A percentile compares a stretch with the other conserved stretches of the same genome.
phyloP scores from a whole-genome alignment of 768 basidiomycete genomes.

The Boletus speciosus region DNA sequence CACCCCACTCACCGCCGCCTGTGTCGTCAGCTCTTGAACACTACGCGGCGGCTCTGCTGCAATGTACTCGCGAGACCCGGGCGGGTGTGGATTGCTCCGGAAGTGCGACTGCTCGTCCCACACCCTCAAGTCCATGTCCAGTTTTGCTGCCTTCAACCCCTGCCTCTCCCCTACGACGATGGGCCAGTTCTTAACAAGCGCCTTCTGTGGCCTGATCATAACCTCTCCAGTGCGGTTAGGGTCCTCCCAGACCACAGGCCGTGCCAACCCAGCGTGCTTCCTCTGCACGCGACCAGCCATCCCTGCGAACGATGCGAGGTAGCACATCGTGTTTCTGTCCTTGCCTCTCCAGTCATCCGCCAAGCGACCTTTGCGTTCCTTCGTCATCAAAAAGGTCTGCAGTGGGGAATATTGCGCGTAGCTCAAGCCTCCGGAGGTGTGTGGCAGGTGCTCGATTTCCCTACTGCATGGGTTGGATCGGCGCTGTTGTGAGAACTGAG shows the following conservation, averaged over 20 bases:
- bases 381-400: constrained; percentile 50
- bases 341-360: constrained; percentile 32
- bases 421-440: constrained; percentile 56
- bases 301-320: constrained; percentile 33
- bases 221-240: constrained; percentile 26
- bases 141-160: constrained; percentile 36
- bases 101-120: constrained; percentile 29
- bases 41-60: constrained; percentile 25
- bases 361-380: constrained; percentile 57
- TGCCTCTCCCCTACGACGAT: constrained; percentile 43
- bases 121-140: constrained; percentile 34
- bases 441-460: constrained; percentile 61
- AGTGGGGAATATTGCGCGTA: constrained; percentile 55
- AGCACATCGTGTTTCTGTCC: constrained; percentile 10
- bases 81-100: constrained; percentile 43
- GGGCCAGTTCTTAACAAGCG: constrained; percentile 38
- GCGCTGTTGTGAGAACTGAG: constrained; percentile 19
- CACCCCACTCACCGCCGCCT: constrained; percentile 2
- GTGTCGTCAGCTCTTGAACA: constrained; percentile 19
- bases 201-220: constrained; percentile 28
- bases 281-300: constrained; percentile 23
- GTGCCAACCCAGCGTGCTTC: constrained; percentile 14
- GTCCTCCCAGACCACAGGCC: constrained; percentile 30
- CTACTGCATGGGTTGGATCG: constrained; percentile 24
- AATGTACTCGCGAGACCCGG: constrained; percentile 52